phyloP scores from a whole-genome alignment of 2,329 filamentous ascomycete species.

The Pseudohalonectria lignicola region DNA sequence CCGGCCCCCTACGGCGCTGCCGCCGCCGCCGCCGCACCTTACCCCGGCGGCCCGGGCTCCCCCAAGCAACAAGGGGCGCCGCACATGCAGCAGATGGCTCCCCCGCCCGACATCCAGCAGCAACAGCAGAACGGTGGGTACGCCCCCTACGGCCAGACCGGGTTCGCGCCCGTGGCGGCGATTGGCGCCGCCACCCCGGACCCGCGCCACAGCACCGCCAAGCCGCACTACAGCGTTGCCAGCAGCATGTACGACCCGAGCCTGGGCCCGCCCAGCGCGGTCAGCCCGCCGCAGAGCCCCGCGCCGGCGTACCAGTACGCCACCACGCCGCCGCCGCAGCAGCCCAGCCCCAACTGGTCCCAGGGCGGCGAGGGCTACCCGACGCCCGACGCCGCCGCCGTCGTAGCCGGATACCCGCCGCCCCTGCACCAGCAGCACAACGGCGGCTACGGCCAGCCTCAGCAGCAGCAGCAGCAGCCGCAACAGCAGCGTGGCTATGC shows the following conservation, averaged over 20 bases:
- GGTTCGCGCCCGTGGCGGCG: conserved; percentile 5
- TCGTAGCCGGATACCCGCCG: background rate
- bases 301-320: conserved; percentile 7
- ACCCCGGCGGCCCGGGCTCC: background rate
- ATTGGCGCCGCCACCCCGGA: too few relatives aligned
- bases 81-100: conserved; percentile 6
- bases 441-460: background rate
- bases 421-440: background rate
- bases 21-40: conserved; percentile 3
- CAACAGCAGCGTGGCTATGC: conserved; percentile 8
- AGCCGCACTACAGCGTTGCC: conserved; percentile 8
- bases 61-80: conserved; percentile 4
- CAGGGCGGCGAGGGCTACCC: conserved; percentile 2
- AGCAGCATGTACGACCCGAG: conserved; percentile 7
- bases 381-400: conserved; percentile 5
- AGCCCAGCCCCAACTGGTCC: background rate
- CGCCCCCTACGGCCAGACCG: background rate
- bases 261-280: background rate
- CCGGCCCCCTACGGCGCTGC: conserved; percentile 1
- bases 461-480: conserved; percentile 1
- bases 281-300: conserved; percentile 11
- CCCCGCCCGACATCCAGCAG: conserved; percentile 8
- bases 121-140: conserved; percentile 1
- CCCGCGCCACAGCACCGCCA: conserved; percentile 10
- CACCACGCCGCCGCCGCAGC: background rate